phyloP scores from a whole-genome alignment of 2,329 filamentous ascomycete species.

The Neurospora sp. region DNA sequence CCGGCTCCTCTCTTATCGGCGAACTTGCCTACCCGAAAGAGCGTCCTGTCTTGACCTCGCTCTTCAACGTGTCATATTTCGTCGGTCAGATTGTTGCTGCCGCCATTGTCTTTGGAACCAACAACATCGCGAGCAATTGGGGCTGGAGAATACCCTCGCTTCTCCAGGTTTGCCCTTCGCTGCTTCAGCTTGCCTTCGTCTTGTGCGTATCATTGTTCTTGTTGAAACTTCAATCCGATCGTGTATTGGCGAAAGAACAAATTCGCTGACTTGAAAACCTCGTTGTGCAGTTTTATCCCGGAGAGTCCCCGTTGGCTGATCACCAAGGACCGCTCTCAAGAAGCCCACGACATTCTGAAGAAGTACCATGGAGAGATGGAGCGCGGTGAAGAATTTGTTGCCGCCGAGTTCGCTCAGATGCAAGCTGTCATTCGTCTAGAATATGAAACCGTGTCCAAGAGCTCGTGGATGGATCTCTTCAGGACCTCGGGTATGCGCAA shows the following conservation, averaged over 20 bases:
- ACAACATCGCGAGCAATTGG: slow-evolving; percentile 27
- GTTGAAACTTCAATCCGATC: not conserved
- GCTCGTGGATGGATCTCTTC: slow-evolving; percentile 32
- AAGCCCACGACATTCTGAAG: slow-evolving; percentile 40
- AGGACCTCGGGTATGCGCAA: slow-evolving; percentile 21
- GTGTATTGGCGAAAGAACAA: not conserved
- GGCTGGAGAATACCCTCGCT: slow-evolving; percentile 36
- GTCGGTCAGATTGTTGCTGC: slow-evolving; percentile 40
- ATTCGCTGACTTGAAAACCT: not conserved
- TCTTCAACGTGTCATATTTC: slow-evolving; percentile 51
- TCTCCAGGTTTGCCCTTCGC: slow-evolving; percentile 34
- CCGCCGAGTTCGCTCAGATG: slow-evolving; percentile 39
- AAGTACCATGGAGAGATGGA: slow-evolving; percentile 42
- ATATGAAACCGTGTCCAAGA: slow-evolving; percentile 25
- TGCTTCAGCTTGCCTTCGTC: slow-evolving; percentile 30
- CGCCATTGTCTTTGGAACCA: slow-evolving; percentile 40
- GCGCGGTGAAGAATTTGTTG: slow-evolving; percentile 31
- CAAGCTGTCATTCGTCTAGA: slow-evolving; percentile 36
- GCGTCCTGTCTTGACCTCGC: slow-evolving; percentile 45
- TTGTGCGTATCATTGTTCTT: slow-evolving; percentile 19
- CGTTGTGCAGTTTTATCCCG: slow-evolving; percentile 24
- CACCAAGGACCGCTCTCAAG: slow-evolving; percentile 36
- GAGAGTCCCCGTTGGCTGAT: slow-evolving; percentile 52
- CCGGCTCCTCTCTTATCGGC: slow-evolving; percentile 47
- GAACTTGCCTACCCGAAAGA: slow-evolving; percentile 52